Conservation (phyloP, 2,329 filamentous ascomycete species). For the Sclerotinia nivalis region DNA sequence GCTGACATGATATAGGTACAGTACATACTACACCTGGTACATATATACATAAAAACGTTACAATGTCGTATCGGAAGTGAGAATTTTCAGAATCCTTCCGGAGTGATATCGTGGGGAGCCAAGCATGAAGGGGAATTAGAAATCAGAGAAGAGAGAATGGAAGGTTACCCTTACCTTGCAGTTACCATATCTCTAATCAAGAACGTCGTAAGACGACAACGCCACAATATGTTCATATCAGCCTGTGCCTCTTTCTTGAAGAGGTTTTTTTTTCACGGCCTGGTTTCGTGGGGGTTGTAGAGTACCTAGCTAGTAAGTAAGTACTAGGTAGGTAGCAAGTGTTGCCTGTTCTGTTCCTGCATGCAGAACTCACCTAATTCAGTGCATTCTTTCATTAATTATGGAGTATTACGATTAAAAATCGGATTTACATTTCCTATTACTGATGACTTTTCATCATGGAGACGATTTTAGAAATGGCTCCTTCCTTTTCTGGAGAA, state of each 20-base stretch:
- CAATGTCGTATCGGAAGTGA: neutral
- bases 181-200: constrained; percentile 31
- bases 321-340: too few species aligned
- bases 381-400: neutral
- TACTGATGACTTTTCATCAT: neutral
- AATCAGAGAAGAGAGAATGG: neutral
- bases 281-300: neutral
- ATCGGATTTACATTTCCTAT: neutral
- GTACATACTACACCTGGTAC: neutral
- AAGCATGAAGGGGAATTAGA: neutral
- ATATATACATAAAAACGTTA: constrained; percentile 7
- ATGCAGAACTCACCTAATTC: constrained; percentile 16
- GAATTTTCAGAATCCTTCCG: neutral
- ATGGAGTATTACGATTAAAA: neutral
- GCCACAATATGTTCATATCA: constrained; percentile 10
- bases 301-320: too few species aligned
- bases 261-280: neutral
- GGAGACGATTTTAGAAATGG: neutral
- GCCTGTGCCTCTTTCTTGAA: constrained; percentile 21
- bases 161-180: constrained; percentile 26
- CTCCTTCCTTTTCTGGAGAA: constrained; percentile 16
- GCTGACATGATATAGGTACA: constrained; percentile 8
- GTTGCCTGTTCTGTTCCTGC: constrained; percentile 1
- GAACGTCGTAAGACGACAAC: constrained; percentile 18
- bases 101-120: neutral